Conservation (phyloP, 2,329 filamentous ascomycete genomes). For the Diaporthe eres region DNA sequence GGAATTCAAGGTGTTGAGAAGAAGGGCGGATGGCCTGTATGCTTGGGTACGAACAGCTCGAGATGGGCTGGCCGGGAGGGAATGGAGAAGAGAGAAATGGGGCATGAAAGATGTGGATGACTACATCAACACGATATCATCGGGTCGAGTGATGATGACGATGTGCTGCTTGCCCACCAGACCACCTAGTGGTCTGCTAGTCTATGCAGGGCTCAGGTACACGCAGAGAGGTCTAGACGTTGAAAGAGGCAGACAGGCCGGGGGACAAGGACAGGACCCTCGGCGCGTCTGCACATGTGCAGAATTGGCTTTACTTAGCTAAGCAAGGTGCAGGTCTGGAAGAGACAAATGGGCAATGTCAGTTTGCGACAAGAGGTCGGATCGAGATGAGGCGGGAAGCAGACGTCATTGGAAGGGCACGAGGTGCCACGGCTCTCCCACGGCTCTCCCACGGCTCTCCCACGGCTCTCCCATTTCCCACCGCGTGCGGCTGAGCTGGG, state of each 20-base stretch:
- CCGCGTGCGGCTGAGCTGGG: not conserved
- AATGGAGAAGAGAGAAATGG: not conserved
- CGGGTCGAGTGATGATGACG: not conserved
- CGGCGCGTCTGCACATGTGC: not conserved
- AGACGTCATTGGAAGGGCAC: slow-evolving; percentile 21
- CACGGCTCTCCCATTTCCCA: not conserved
- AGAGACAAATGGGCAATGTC: not conserved
- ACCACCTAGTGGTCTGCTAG: not conserved
- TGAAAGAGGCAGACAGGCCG: no score
- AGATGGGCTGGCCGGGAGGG: not conserved
- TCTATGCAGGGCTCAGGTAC: not conserved
- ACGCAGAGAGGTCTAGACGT: no score
- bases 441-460: not conserved
- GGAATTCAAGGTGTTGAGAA: not conserved
- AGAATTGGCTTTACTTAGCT: not conserved
- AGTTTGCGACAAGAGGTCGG: not conserved
- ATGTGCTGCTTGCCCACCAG: not conserved
- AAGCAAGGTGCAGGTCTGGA: not conserved
- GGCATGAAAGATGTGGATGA: not conserved
- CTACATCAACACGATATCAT: not conserved
- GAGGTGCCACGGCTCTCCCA: slow-evolving; percentile 1
- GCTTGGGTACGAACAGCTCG: no score
- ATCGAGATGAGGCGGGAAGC: slow-evolving; percentile 6
- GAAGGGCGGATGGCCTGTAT: not conserved
- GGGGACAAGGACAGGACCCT: not conserved